Conservation (phyloP, 768 basidiomycete species). For the Erythrobasidium yunnanense region DNA sequence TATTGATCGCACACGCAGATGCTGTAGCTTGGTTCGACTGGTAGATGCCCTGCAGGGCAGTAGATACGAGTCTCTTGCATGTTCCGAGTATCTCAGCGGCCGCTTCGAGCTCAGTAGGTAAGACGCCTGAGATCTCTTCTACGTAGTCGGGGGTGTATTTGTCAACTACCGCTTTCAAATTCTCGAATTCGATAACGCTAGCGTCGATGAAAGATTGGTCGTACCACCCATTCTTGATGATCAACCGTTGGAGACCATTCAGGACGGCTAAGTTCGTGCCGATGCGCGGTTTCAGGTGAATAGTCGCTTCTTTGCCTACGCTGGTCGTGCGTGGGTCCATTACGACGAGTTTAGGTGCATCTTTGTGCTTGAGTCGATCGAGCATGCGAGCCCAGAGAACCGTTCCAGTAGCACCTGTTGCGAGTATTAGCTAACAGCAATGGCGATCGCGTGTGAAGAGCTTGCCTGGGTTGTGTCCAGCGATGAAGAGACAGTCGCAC, state of each 20-base stretch:
- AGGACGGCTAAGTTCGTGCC: slow-evolving; percentile 33
- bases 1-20: slow-evolving; percentile 33
- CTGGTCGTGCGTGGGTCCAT: slow-evolving; percentile 32
- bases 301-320: slow-evolving; percentile 28
- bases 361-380: slow-evolving; percentile 32
- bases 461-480: slow-evolving; percentile 36
- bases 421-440: too few relatives aligned
- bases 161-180: slow-evolving; percentile 28
- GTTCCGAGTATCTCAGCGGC: slow-evolving; percentile 30
- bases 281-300: slow-evolving; percentile 26
- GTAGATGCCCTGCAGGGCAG: slow-evolving; percentile 34
- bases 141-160: slow-evolving; percentile 33
- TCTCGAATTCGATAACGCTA: slow-evolving; percentile 33
- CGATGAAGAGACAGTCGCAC: slow-evolving; percentile 32
- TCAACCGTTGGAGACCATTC: slow-evolving; percentile 33
- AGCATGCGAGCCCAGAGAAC: slow-evolving; percentile 35
- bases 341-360: slow-evolving; percentile 33
- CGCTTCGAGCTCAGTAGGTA: slow-evolving; percentile 23
- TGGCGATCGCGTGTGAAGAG: too few relatives aligned
- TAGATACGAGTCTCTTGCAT: slow-evolving; percentile 31
- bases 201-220: slow-evolving; percentile 31
- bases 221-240: slow-evolving; percentile 32
- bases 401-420: slow-evolving; percentile 35
- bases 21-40: slow-evolving; percentile 35
- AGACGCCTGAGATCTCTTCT: slow-evolving; percentile 30